These are phyloP conservation scores for Aciculosporium take DNA, from an alignment of 2,329 filamentous ascomycete genomes.

Conservation along the genomic window DNA sequence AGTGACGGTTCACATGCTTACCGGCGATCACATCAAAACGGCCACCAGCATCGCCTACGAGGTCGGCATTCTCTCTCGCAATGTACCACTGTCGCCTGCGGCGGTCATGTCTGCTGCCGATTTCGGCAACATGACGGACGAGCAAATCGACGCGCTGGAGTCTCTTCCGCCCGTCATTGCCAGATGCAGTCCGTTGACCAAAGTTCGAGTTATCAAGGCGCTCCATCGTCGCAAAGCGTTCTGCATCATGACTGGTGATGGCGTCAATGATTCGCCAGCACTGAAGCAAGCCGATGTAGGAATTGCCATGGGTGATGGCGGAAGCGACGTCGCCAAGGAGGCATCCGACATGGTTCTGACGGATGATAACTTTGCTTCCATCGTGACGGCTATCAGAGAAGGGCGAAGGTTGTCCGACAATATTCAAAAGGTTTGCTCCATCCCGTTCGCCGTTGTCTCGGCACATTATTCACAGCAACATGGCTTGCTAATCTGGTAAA, in stretches of 20 bases:
- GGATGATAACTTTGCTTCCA: conserved; percentile 78
- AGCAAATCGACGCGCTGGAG: conserved; percentile 46
- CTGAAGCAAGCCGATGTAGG: conserved; percentile 61
- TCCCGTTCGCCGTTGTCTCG: background rate
- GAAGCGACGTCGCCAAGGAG: conserved; percentile 63
- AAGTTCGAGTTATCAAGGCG: conserved; percentile 65
- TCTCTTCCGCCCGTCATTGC: conserved; percentile 53
- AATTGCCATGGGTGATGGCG: conserved; percentile 59
- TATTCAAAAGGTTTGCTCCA: conserved; percentile 48
- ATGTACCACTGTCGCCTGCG: conserved; percentile 22
- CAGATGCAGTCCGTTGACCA: conserved; percentile 54
- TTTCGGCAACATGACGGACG: conserved; percentile 48
- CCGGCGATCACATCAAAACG: conserved; percentile 54
- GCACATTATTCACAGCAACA: no score
- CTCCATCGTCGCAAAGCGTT: conserved; percentile 53
- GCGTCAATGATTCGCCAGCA: conserved; percentile 61
- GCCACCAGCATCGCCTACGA: conserved; percentile 51
- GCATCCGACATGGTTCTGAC: conserved; percentile 80
- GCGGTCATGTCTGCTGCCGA: conserved; percentile 47
- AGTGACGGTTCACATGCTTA: conserved; percentile 55
- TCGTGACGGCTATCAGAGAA: conserved; percentile 57
- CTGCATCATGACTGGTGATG: conserved; percentile 63
- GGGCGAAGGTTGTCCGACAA: conserved; percentile 58
- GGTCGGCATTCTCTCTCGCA: conserved; percentile 41
- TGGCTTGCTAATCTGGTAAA: background rate